Percentiles rank a stretch among this genome's conserved stretches.
These are phyloP conservation scores for Globisporangium megalacanthum DNA, from an alignment of 352 stramenopile species.

Conservation along the genomic window DNA sequence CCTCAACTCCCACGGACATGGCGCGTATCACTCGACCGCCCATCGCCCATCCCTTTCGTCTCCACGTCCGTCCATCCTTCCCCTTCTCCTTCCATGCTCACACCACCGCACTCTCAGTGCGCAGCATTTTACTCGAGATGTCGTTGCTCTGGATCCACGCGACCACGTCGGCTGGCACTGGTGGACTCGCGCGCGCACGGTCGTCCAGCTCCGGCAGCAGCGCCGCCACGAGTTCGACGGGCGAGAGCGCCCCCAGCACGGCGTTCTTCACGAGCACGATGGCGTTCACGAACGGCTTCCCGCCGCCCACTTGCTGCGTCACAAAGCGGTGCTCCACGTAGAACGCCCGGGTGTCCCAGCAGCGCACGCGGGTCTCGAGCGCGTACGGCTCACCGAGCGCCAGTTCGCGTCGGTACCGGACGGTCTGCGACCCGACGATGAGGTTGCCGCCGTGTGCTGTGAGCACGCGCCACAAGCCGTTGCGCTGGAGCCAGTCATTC, in stretches of 20 bases:
- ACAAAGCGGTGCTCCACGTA: constrained; percentile 86
- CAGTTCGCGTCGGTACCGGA: constrained; percentile 81
- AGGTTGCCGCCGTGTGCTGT: constrained; percentile 56
- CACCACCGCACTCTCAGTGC: constrained; percentile 23
- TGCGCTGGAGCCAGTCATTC: constrained; percentile 26
- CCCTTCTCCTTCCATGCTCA: neutral
- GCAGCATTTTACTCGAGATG: constrained; percentile 64
- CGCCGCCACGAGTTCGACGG: constrained; percentile 57
- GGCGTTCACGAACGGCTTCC: constrained; percentile 67
- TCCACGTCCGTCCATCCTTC: neutral
- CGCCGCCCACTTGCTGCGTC: constrained; percentile 20
- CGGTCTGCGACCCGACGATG: constrained; percentile 72
- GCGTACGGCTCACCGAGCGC: constrained; percentile 60
- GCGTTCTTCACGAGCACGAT: constrained; percentile 87
- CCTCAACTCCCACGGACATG: neutral
- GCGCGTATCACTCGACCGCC: neutral
- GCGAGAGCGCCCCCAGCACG: constrained; percentile 58
- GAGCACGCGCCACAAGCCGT: constrained; percentile 71
- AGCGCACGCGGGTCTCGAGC: constrained; percentile 68
- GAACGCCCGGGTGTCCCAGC: constrained; percentile 79
- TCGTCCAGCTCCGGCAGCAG: constrained; percentile 25
- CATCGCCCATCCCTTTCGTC: too few species aligned
- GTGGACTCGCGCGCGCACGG: constrained; percentile 25
- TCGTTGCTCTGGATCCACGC: constrained; percentile 77
- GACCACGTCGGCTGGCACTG: constrained; percentile 43